Percentiles rank a stretch among this genome's conserved stretches.
These are phyloP conservation scores for Russula brevipes DNA, from an alignment of 768 basidiomycete genomes.

Conservation along the genomic window DNA sequence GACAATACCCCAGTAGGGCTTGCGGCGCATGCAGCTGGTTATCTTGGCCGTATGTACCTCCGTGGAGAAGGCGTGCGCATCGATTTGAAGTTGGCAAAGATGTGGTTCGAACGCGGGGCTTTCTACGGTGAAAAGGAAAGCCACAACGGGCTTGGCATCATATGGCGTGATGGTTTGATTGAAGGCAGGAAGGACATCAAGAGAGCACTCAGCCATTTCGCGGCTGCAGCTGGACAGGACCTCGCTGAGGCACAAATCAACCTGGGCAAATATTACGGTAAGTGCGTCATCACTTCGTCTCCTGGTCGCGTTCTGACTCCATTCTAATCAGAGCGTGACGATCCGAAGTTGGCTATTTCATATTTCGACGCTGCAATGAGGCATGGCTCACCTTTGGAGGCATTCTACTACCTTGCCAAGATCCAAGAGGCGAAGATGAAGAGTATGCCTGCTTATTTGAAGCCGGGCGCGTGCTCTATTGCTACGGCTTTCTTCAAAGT, in stretches of 20 bases:
- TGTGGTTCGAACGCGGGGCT: constrained; percentile 92
- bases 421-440: constrained; percentile 63
- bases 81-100: constrained; percentile 69
- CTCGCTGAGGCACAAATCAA: constrained; percentile 91
- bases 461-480: constrained; percentile 76
- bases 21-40: constrained; percentile 79
- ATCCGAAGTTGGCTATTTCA: constrained; percentile 56
- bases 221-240: constrained; percentile 77
- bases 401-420: constrained; percentile 88
- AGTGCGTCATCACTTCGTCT: constrained; percentile 23
- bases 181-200: constrained; percentile 57
- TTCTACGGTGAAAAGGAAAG: constrained; percentile 81
- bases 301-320: constrained; percentile 10
- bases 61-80: constrained; percentile 86
- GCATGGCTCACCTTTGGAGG: constrained; percentile 88
- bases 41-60: constrained; percentile 89
- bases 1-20: constrained; percentile 39
- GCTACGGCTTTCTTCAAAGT: constrained; percentile 92
- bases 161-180: constrained; percentile 83
- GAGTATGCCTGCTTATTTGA: constrained; percentile 43
- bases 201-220: constrained; percentile 64
- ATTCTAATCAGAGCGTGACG: constrained; percentile 53
- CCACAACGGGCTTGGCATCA: constrained; percentile 86
- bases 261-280: constrained; percentile 73
- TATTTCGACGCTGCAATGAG: constrained; percentile 84